These are phyloP conservation scores for Silene vulgaris DNA, from an alignment of 179 eudicot genomes.

Conservation along the genomic window DNA sequence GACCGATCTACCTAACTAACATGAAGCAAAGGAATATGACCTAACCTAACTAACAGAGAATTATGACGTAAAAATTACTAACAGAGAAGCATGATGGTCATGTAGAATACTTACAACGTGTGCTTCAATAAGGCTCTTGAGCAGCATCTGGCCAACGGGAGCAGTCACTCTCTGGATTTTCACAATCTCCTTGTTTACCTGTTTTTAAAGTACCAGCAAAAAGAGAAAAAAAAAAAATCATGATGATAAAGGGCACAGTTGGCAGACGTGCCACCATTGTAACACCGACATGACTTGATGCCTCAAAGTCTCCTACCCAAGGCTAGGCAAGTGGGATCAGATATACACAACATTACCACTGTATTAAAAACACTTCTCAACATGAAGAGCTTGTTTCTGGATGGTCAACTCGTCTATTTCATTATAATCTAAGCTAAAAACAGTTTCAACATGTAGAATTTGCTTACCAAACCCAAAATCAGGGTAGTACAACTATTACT, in stretches of 20 bases:
- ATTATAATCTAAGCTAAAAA: neutral
- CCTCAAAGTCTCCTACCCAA: neutral
- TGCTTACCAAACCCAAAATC: slow-evolving; percentile 8
- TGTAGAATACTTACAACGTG: slow-evolving; percentile 74
- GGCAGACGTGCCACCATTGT: neutral
- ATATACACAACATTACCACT: neutral
- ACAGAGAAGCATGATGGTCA: no score
- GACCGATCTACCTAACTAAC: neutral
- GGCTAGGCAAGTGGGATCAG: neutral
- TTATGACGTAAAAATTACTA: no score
- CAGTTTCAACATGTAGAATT: neutral
- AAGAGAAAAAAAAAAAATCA: neutral
- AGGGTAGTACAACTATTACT: neutral
- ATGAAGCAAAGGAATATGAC: neutral
- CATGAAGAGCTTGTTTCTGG: neutral
- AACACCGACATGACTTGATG: neutral
- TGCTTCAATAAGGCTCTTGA: slow-evolving; percentile 86
- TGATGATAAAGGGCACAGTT: neutral
- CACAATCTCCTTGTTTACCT: slow-evolving; percentile 97
- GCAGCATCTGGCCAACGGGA: slow-evolving; percentile 93
- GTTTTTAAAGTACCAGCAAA: slow-evolving; percentile 19
- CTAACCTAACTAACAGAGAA: neutral
- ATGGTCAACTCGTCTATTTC: neutral
- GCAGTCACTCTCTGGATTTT: slow-evolving; percentile 97
- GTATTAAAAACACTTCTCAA: neutral